These are phyloP conservation scores for Mariannaea elegans DNA, from an alignment of 2,329 filamentous ascomycete genomes.

Conservation along the genomic window DNA sequence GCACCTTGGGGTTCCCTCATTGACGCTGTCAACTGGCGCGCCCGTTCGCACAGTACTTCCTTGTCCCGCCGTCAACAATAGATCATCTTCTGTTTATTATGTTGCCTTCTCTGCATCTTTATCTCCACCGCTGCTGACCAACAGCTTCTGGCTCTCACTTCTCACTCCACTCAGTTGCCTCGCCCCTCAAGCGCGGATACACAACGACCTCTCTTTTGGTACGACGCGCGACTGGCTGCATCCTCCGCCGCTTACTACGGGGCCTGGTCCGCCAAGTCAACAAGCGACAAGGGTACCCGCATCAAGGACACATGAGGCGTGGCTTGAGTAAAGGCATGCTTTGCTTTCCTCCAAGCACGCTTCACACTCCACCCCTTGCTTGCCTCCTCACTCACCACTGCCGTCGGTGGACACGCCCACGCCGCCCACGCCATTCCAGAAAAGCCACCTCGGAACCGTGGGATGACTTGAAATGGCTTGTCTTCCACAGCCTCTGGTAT, in stretches of 20 bases:
- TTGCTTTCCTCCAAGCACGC: neutral
- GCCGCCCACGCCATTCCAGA: conserved; percentile 9
- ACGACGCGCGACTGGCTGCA: conserved; percentile 20
- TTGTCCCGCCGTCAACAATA: too few species aligned
- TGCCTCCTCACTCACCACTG: conserved; percentile 2
- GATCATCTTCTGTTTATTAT: neutral
- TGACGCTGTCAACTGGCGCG: neutral
- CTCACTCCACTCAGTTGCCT: neutral
- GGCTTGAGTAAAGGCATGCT: conserved; percentile 5
- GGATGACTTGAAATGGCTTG: conserved; percentile 13
- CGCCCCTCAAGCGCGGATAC: conserved; percentile 11
- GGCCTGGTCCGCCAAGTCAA: conserved; percentile 16
- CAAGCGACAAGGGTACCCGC: conserved; percentile 15
- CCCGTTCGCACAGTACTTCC: too few species aligned
- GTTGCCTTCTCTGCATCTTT: neutral
- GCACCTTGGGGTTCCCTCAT: neutral
- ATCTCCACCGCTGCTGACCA: neutral
- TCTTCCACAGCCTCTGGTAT: conserved; percentile 15
- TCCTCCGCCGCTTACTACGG: conserved; percentile 21
- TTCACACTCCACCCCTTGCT: conserved; percentile 1
- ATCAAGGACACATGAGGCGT: conserved; percentile 6
- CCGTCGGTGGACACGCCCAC: conserved; percentile 14
- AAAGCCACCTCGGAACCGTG: conserved; percentile 12
- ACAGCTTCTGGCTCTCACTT: neutral
- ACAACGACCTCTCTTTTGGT: conserved; percentile 11